Evolutionary conservation across 805 yeast species (phyloP).

Genomic region (Candida ortonii): DNA sequence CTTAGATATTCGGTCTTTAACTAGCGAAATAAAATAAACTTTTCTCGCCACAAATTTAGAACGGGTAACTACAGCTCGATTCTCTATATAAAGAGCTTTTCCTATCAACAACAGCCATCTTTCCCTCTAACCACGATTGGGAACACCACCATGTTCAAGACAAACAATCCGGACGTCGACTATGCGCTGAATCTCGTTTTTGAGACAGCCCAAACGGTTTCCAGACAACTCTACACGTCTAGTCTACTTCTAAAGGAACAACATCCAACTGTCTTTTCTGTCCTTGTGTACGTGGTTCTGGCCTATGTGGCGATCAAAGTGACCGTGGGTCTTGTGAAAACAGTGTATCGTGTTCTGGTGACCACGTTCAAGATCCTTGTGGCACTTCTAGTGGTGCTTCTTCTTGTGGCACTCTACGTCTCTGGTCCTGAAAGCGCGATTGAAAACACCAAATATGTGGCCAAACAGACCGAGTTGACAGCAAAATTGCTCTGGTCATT

Average conservation of each 20-base stretch:
- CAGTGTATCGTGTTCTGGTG: conserved; percentile 2
- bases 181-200: conserved; percentile 1
- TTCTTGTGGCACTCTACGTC: conserved; percentile 1
- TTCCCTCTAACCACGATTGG: too few relatives aligned
- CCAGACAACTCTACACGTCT: neutral
- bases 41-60: too few relatives aligned
- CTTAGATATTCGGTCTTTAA: too few relatives aligned
- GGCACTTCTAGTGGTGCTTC: neutral
- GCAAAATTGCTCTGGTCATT: conserved; percentile 1
- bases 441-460: conserved; percentile 1
- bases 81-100: too few relatives aligned
- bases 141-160: neutral
- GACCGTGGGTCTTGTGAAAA: conserved; percentile 1
- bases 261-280: conserved; percentile 1
- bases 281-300: neutral
- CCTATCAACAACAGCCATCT: too few relatives aligned
- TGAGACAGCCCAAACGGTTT: neutral
- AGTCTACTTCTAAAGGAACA: neutral
- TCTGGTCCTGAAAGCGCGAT: conserved; percentile 1
- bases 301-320: conserved; percentile 1
- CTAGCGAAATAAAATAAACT: too few relatives aligned
- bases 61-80: too few relatives aligned
- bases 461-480: neutral
- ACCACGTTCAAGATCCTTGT: conserved; percentile 1
- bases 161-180: conserved; percentile 2